Evolutionary conservation across 345 rosid species (phyloP).

Genomic region (Cardamine chenopodiifolia): DNA sequence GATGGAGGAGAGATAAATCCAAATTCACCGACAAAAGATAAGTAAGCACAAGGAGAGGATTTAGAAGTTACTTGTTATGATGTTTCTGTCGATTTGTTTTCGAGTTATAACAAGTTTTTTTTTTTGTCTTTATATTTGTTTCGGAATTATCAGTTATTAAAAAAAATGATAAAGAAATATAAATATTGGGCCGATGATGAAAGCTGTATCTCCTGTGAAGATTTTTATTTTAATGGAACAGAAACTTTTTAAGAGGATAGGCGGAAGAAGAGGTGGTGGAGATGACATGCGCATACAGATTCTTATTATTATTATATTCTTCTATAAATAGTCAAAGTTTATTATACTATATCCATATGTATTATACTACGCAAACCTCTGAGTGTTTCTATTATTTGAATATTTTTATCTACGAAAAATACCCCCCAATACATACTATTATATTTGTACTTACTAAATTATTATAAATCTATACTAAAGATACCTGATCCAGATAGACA

Average conservation of each 20-base stretch:
- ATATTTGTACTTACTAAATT: background rate
- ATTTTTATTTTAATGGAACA: constrained; percentile 35
- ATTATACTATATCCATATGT: constrained; percentile 27
- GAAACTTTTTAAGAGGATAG: constrained; percentile 38
- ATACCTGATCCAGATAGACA: constrained; percentile 12
- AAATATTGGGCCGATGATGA: constrained; percentile 32
- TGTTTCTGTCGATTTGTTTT: constrained; percentile 37
- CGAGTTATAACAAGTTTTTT: constrained; percentile 26
- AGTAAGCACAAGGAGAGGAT: constrained; percentile 29
- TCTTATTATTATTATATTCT: background rate
- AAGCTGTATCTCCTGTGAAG: constrained; percentile 40
- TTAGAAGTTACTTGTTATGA: constrained; percentile 36
- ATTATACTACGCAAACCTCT: constrained; percentile 12
- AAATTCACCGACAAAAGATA: constrained; percentile 82
- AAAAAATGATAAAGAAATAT: background rate
- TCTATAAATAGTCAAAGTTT: background rate
- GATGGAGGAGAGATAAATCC: constrained; percentile 45
- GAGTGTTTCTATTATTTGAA: background rate
- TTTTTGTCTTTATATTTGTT: background rate
- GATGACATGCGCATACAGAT: constrained; percentile 39
- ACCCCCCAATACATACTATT: background rate
- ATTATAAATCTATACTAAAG: background rate
- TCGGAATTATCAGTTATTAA: constrained; percentile 1
- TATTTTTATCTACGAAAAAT: constrained; percentile 22
- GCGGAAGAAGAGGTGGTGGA: constrained; percentile 48